A percentile compares a stretch with the other conserved stretches of the same genome.
Conservation (phyloP, 2,329 filamentous ascomycete genomes). For the Meredithiella fracta region DNA sequence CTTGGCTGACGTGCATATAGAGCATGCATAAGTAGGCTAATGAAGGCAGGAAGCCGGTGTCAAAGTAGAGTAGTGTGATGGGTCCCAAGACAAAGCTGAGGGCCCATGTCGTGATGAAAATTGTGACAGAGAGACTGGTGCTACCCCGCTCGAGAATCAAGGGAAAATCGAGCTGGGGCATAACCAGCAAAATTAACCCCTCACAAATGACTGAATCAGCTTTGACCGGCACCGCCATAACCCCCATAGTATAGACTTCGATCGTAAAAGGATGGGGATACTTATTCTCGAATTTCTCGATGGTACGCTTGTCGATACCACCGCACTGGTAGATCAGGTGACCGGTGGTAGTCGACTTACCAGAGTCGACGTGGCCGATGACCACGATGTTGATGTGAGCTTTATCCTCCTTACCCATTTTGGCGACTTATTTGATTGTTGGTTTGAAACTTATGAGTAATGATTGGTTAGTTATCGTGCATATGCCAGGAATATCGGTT, state of each 20-base stretch:
- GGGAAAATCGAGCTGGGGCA: not conserved
- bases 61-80: not conserved
- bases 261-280: conserved; percentile 15
- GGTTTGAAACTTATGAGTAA: conserved; percentile 4
- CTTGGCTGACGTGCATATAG: not conserved
- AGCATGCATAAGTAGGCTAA: conserved; percentile 4
- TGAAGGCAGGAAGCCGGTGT: not conserved
- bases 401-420: conserved; percentile 75
- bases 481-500: not conserved
- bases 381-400: conserved; percentile 95
- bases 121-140: not conserved
- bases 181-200: not conserved
- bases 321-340: conserved; percentile 99
- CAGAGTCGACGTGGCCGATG: conserved; percentile 98
- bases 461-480: not conserved
- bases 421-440: conserved; percentile 18
- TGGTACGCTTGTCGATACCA: conserved; percentile 99
- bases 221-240: not conserved
- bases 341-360: conserved; percentile 89
- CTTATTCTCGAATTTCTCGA: conserved; percentile 99
- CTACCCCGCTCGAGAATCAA: not conserved
- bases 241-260: conserved; percentile 15
- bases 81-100: conserved; percentile 15
- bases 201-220: not conserved
- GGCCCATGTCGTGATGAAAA: conserved; percentile 15